Conservation (phyloP, 1,284 basidiomycete species). For the Cryptococcus neoformans region DNA sequence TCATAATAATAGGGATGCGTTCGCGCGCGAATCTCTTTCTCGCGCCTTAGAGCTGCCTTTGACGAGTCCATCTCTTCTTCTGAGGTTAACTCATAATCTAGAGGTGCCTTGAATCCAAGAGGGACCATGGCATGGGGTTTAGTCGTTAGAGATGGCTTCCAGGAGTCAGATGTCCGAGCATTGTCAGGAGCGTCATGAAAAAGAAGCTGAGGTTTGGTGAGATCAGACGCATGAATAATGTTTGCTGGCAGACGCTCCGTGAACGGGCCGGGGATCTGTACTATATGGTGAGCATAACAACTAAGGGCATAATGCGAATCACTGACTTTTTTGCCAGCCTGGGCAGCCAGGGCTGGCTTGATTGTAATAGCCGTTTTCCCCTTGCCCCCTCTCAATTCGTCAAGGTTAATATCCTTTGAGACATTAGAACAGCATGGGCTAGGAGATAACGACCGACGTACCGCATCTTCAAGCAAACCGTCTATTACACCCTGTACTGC, state of each 20-base stretch:
- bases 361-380: conserved; percentile 55
- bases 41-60: conserved; percentile 5
- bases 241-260: conserved; percentile 35
- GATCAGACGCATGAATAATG: conserved; percentile 64
- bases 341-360: conserved; percentile 23
- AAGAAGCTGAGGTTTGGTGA: conserved; percentile 72
- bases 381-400: conserved; percentile 68
- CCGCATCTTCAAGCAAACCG: conserved; percentile 76
- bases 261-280: conserved; percentile 35
- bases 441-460: conserved; percentile 46
- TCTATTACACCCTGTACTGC: conserved; percentile 78
- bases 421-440: neutral
- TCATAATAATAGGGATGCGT: conserved; percentile 81
- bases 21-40: conserved; percentile 11
- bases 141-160: conserved; percentile 57
- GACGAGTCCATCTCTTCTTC: conserved; percentile 17
- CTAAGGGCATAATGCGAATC: neutral
- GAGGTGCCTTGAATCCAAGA: conserved; percentile 52
- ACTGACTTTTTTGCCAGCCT: conserved; percentile 29
- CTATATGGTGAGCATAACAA: neutral
- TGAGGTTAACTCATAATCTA: conserved; percentile 16
- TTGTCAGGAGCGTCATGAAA: conserved; percentile 66
- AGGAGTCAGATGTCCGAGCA: conserved; percentile 53
- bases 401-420: conserved; percentile 72
- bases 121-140: conserved; percentile 80